Evolutionary conservation across 192 early-diverging fungal species (phyloP).

Genomic region (Entomortierella chlamydospora): DNA sequence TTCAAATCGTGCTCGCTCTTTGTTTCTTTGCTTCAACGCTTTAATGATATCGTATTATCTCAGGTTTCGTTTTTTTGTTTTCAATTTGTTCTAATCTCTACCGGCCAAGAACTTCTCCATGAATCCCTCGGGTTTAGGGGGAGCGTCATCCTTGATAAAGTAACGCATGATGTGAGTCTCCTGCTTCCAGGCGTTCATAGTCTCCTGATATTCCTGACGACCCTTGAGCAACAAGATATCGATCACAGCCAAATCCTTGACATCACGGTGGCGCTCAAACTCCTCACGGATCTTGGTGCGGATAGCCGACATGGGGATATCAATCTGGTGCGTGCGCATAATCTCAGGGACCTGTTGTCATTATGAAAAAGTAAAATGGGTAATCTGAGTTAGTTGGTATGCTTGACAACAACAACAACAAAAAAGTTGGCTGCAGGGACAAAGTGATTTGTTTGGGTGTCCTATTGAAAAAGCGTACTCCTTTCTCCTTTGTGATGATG

Average conservation of each 20-base stretch:
- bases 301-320: constrained; percentile 75
- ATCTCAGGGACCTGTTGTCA: constrained; percentile 73
- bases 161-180: constrained; percentile 88
- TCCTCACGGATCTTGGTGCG: constrained; percentile 89
- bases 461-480: no score
- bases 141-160: constrained; percentile 81
- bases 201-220: constrained; percentile 88
- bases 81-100: constrained; percentile 60
- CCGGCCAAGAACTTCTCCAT: constrained; percentile 87
- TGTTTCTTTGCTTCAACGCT: no score
- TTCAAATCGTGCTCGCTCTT: no score
- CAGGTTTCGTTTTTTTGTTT: no score
- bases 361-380: neutral
- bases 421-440: no score
- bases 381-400: neutral
- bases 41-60: no score
- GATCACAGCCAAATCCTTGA: constrained; percentile 78
- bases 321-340: constrained; percentile 78
- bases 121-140: constrained; percentile 76
- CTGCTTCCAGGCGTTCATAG: constrained; percentile 94
- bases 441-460: no score
- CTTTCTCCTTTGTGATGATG: no score
- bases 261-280: constrained; percentile 87
- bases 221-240: constrained; percentile 93
- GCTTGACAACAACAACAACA: no score